phyloP scores from a whole-genome alignment of 192 early-diverging fungal species.

The Coemansia aciculifera region DNA sequence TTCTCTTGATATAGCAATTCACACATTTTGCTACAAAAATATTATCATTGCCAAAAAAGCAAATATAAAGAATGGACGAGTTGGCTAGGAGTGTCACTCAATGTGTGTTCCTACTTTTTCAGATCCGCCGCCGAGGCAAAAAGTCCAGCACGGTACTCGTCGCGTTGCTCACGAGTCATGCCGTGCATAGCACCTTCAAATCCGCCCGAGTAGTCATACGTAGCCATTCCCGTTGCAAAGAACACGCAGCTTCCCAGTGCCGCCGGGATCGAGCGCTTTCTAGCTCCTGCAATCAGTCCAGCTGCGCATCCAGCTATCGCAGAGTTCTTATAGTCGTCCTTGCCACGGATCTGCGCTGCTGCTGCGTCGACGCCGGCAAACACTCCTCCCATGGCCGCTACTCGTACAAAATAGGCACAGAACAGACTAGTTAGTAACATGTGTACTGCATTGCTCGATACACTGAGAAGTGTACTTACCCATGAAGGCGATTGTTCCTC shows the following conservation, averaged over 20 bases:
- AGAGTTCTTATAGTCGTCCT: slow-evolving; percentile 72
- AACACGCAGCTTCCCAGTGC: slow-evolving; percentile 64
- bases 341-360: slow-evolving; percentile 59
- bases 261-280: slow-evolving; percentile 61
- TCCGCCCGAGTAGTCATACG: slow-evolving; percentile 65
- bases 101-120: slow-evolving; percentile 20
- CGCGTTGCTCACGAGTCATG: slow-evolving; percentile 45
- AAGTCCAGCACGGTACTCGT: slow-evolving; percentile 44
- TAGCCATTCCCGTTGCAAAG: slow-evolving; percentile 67
- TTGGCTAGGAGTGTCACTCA: neutral
- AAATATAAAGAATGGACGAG: neutral
- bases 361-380: slow-evolving; percentile 69
- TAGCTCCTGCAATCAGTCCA: slow-evolving; percentile 66
- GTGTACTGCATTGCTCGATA: neutral
- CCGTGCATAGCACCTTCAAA: slow-evolving; percentile 45
- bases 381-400: slow-evolving; percentile 78
- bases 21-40: too few species aligned
- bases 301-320: slow-evolving; percentile 72
- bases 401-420: slow-evolving; percentile 1
- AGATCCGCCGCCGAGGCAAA: slow-evolving; percentile 51
- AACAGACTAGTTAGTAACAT: neutral
- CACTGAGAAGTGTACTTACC: slow-evolving; percentile 55
- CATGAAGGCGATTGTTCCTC: slow-evolving; percentile 67
- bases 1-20: neutral
- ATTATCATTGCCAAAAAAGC: neutral